These are phyloP conservation scores for Tillandsia leiboldiana DNA, from an alignment of 176 grass and related monocot genomes.

Conservation along the genomic window DNA sequence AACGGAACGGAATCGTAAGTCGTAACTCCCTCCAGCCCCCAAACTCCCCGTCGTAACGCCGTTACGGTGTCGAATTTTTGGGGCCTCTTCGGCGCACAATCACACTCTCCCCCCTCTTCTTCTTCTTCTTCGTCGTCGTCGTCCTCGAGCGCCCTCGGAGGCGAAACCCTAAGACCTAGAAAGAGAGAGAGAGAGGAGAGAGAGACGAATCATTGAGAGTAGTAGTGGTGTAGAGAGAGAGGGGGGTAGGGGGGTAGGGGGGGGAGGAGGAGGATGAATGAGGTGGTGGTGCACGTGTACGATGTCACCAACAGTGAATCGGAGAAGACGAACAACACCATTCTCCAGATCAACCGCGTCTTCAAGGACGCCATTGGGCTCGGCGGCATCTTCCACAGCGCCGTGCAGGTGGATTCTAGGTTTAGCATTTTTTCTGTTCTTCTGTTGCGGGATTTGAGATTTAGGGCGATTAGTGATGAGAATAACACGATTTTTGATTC, in stretches of 20 bases:
- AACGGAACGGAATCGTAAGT: no score
- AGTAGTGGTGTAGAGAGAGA: background rate
- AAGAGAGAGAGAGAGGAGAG: background rate
- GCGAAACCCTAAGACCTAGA: no score
- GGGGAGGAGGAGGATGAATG: background rate
- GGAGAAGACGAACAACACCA: constrained; percentile 27
- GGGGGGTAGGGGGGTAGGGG: background rate
- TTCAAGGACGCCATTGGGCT: constrained; percentile 55
- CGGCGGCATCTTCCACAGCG: constrained; percentile 59
- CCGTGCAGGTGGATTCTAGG: constrained; percentile 32
- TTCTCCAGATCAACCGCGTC: constrained; percentile 53
- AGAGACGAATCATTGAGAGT: background rate
- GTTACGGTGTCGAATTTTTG: no score
- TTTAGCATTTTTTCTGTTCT: background rate
- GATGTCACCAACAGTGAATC: constrained; percentile 27
- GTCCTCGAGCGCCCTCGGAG: no score
- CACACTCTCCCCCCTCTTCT: background rate
- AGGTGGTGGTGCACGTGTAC: constrained; percentile 51
- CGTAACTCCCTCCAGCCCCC: no score
- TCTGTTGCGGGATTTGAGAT: background rate
- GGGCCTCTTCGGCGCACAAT: no score
- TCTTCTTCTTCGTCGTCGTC: no score
- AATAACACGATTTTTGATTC: no score
- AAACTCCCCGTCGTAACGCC: no score
- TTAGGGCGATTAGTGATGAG: no score